These are phyloP conservation scores for Candolleomyces efflorescens DNA, from an alignment of 768 basidiomycete genomes.

Conservation along the genomic window DNA sequence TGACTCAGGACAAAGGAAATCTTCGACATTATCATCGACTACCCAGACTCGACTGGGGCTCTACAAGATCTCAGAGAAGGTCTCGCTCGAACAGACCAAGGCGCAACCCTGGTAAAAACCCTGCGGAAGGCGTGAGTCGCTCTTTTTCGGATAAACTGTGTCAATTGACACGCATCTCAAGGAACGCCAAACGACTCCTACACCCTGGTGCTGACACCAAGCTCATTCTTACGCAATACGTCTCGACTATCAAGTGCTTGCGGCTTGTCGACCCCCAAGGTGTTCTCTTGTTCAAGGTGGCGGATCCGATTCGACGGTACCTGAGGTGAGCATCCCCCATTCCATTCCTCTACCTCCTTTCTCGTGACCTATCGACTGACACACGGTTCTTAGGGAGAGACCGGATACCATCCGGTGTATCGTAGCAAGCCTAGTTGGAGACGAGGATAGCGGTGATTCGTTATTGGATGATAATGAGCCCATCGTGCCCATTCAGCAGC, in stretches of 20 bases:
- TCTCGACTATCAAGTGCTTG: slow-evolving; percentile 87
- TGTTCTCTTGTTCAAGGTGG: slow-evolving; percentile 89
- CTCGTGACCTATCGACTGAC: not conserved
- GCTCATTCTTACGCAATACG: slow-evolving; percentile 85
- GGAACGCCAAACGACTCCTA: slow-evolving; percentile 81
- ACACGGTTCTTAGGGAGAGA: slow-evolving; percentile 51
- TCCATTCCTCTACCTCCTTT: not conserved
- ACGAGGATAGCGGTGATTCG: slow-evolving; percentile 74
- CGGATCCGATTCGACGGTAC: slow-evolving; percentile 88
- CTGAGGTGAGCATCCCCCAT: slow-evolving; percentile 51
- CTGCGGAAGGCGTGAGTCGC: slow-evolving; percentile 71
- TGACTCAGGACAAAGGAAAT: slow-evolving; percentile 66
- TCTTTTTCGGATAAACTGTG: not conserved
- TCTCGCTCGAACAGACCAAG: slow-evolving; percentile 74
- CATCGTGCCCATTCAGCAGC: slow-evolving; percentile 67
- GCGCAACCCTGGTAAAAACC: slow-evolving; percentile 67
- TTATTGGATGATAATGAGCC: slow-evolving; percentile 84
- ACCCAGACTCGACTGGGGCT: slow-evolving; percentile 81
- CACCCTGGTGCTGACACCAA: slow-evolving; percentile 96
- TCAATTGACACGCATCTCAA: slow-evolving; percentile 29
- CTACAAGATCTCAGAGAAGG: slow-evolving; percentile 89
- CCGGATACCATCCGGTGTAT: slow-evolving; percentile 94
- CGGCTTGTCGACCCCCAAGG: slow-evolving; percentile 90
- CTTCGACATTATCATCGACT: slow-evolving; percentile 95
- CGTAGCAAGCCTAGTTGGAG: slow-evolving; percentile 86